Base-by-base conservation (phyloP, 352 stramenopile species). In the Phytophthora brassicae region DNA sequence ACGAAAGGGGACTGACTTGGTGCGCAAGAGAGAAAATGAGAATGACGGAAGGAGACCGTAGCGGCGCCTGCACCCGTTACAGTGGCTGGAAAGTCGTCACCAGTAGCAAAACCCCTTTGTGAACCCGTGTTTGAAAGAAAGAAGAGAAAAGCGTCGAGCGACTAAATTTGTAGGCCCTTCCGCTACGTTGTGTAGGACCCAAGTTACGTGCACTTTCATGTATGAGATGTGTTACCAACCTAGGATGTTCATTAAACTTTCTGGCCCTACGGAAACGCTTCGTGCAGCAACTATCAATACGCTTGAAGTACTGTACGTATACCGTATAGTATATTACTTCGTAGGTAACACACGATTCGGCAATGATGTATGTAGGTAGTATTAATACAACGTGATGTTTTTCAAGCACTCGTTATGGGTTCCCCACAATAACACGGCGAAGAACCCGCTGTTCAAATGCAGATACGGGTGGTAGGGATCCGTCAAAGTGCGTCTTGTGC, bases 161-260 rank as follows among this genome's bases (percentile, higher is more conserved):
- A 70, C 56, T 64, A 70, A 67, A 67, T 59, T 62, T 57, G 60
- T 66, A 50, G 65, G 35, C 43, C n/a, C 31, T 38, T 61, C 51
- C 53, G 42, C 47, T 51, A 56, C 48, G 26, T 56, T 60, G 42
- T 12, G 6, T 17, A 12, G 20, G 20, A 20, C n/a, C n/a, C 8
- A 53, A 8, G 26, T 31, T 31, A 31, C 26, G n/a, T 31, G 26
- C 26, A 31, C 26, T 31, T 31, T 31, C 26, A 8, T 8, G 8
- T n/a, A 29, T 56, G 50, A 60, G 49, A 47, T 58, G 17, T 41
- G 29, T 57, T 36, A 61, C 39, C 43, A 39, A n/a, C n/a, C n/a
- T n/a, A n/a, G n/a, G n/a, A n/a, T n/a, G n/a, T n/a, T 29, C 26
- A 9, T 42, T 36, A 45, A 38, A 29, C 7, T 43, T 39, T 59